Percentiles rank a stretch among this genome's conserved stretches.
Evolutionary conservation across 2,329 filamentous ascomycete genomes (phyloP).

Genomic region (Cladosporium phlei): DNA sequence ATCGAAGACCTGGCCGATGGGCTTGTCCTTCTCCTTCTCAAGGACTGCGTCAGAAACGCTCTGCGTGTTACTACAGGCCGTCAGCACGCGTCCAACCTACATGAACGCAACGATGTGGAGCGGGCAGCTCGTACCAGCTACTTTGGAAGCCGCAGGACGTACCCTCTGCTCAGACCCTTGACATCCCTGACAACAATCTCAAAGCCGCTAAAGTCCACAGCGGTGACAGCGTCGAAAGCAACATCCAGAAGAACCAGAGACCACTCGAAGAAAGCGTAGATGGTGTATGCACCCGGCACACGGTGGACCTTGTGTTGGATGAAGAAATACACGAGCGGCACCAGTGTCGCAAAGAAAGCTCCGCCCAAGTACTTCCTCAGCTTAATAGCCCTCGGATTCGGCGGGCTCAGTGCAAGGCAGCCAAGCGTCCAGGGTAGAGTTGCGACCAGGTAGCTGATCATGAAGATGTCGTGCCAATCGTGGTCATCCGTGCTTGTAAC

Average conservation of each 20-base stretch:
- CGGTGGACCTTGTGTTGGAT: conserved; percentile 98
- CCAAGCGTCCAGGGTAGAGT: conserved; percentile 94
- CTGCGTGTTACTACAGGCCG: conserved; percentile 25
- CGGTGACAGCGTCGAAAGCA: conserved; percentile 90
- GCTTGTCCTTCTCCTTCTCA: conserved; percentile 60
- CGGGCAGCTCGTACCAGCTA: conserved; percentile 57
- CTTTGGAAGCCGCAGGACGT: conserved; percentile 92
- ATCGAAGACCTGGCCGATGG: conserved; percentile 64
- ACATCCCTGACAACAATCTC: conserved; percentile 85
- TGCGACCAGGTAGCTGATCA: conserved; percentile 95
- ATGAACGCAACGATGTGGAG: conserved; percentile 12
- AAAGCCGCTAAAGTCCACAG: conserved; percentile 83
- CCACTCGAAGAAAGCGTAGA: conserved; percentile 98
- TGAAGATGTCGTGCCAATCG: conserved; percentile 98
- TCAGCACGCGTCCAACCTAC: conserved; percentile 12
- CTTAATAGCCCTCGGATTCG: conserved; percentile 74
- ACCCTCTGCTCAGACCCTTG: conserved; percentile 92
- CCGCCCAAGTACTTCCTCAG: conserved; percentile 81
- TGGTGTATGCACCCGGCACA: conserved; percentile 91
- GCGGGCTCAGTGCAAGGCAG: conserved; percentile 80
- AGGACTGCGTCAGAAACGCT: conserved; percentile 27
- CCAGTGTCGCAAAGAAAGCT: conserved; percentile 83
- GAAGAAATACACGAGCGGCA: conserved; percentile 92
- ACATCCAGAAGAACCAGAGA: conserved; percentile 90
- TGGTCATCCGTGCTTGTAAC: conserved; percentile 97